Evolutionary conservation across 768 basidiomycete genomes (phyloP).

Genomic region (Termitomyces sp.): DNA sequence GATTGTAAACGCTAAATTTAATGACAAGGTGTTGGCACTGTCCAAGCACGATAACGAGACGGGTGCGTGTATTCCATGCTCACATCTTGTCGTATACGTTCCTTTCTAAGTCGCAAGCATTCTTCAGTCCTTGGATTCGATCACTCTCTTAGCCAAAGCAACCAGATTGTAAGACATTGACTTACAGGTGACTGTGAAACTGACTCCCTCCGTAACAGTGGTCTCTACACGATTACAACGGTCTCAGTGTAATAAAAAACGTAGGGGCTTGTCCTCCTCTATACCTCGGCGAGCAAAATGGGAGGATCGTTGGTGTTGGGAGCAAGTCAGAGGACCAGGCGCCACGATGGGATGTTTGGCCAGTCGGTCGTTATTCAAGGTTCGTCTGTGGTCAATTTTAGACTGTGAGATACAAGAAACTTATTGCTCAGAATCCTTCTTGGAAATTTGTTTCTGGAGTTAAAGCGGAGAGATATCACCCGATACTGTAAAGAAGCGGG

Average conservation of each 20-base stretch:
- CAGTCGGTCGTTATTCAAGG: conserved; percentile 7
- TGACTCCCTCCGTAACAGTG: neutral
- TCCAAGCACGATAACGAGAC: conserved; percentile 4
- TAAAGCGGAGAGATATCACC: neutral
- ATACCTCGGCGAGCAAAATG: conserved; percentile 5
- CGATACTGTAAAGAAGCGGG: conserved; percentile 3
- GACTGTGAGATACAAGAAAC: too few species aligned
- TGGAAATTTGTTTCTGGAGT: conserved; percentile 4
- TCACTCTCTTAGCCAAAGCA: neutral
- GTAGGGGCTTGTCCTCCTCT: neutral
- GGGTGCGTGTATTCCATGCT: neutral
- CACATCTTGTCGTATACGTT: neutral
- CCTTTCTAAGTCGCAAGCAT: neutral
- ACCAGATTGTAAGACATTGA: neutral
- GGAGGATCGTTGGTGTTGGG: conserved; percentile 1
- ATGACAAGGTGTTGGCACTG: conserved; percentile 3
- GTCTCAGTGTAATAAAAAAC: conserved; percentile 5
- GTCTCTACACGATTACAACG: conserved; percentile 6
- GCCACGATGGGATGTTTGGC: conserved; percentile 8
- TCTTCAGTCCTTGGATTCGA: conserved; percentile 1
- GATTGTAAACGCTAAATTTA: conserved; percentile 10
- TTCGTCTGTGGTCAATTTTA: neutral
- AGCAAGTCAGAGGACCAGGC: conserved; percentile 5
- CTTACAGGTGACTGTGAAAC: neutral
- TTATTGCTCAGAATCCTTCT: neutral